Conservation (phyloP, 768 basidiomycete genomes). For the Amanita pseudoporphyria region DNA sequence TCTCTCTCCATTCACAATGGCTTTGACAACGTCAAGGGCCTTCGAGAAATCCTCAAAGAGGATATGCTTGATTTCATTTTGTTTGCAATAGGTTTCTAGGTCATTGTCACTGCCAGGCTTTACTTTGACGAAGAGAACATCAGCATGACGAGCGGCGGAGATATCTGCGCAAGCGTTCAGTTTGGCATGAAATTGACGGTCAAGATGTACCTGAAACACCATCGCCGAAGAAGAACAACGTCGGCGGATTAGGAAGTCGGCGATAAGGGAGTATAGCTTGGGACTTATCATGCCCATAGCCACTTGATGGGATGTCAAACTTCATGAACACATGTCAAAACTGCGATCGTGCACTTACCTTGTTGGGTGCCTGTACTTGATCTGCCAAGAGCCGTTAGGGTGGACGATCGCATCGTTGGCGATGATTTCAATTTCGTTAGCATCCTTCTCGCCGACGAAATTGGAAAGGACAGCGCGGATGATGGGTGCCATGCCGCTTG, state of each 20-base stretch:
- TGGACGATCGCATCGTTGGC: slow-evolving; percentile 71
- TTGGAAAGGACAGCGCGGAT: slow-evolving; percentile 87
- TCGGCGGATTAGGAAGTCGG: slow-evolving; percentile 58
- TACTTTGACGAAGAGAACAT: slow-evolving; percentile 89
- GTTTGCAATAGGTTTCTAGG: slow-evolving; percentile 71
- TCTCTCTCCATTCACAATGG: slow-evolving; percentile 62
- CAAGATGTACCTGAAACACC: slow-evolving; percentile 76
- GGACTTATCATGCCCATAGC: slow-evolving; percentile 94
- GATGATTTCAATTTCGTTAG: slow-evolving; percentile 78
- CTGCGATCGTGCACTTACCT: slow-evolving; percentile 35
- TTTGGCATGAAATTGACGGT: background rate
- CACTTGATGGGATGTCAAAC: slow-evolving; percentile 29
- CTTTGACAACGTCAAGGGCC: slow-evolving; percentile 49
- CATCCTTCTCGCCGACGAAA: slow-evolving; percentile 64
- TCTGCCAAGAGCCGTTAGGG: slow-evolving; percentile 61
- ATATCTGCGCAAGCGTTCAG: slow-evolving; percentile 49
- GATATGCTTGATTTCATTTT: slow-evolving; percentile 71
- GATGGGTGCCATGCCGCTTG: slow-evolving; percentile 91
- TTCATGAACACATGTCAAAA: too few relatives aligned
- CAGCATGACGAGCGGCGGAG: slow-evolving; percentile 87
- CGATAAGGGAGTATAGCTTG: slow-evolving; percentile 89
- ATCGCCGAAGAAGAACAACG: slow-evolving; percentile 95
- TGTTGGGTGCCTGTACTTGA: slow-evolving; percentile 82
- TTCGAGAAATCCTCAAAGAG: slow-evolving; percentile 64
- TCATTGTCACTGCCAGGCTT: slow-evolving; percentile 78